Evolutionary conservation across 768 basidiomycete genomes (phyloP), one percentile per base, ranked within the genome.

Genomic region (Mycena maculata): DNA sequence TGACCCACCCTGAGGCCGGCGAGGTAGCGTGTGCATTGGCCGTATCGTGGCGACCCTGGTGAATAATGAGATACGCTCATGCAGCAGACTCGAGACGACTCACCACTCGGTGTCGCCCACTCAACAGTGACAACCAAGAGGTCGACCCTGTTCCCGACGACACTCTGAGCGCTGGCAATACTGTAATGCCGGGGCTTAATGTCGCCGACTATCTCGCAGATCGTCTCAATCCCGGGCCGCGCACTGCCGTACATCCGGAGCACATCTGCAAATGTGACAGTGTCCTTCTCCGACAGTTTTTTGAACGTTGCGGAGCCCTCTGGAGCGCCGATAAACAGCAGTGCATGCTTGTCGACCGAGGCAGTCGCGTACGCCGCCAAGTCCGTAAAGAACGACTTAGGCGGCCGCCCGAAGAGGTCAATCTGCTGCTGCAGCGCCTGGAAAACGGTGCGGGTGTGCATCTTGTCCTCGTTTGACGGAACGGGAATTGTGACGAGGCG

Each of bases 121-220:
- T 98, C 96, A 36, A 99, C 96, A 1, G 95, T 96, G 38, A 99
- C 98, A 67, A 99, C 92, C 63, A 99, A 82, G 30, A 99, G 83
- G 78, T 99, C 97, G 10, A 99, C 96, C 62, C 93, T 88, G 76
- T 99, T 87, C 6, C 98, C 98, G 18, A 99, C 96, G 61, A 93
- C 96, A 74, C 92, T 93, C 79, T 99, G 97, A 36, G 95, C 89
- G 71, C 93, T 95, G 23, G 98, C 97, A 75, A 99, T 99, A 78
- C 95, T 97, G 80, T 99, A 99, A 79, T 99, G 98, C 68, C 98
- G 87, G 4, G 97, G 96, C 79, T 98, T 96, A 83, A 95, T 98
- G 76, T 98, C 95, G 1, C 95, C 96, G 48, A 98, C 84, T 72
- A 98, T 77, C 76, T 94, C 92, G 73, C 96, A 96, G 4, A 98